Conservation (phyloP, 2,329 filamentous ascomycete genomes). For the Coniochaeta sp. region DNA sequence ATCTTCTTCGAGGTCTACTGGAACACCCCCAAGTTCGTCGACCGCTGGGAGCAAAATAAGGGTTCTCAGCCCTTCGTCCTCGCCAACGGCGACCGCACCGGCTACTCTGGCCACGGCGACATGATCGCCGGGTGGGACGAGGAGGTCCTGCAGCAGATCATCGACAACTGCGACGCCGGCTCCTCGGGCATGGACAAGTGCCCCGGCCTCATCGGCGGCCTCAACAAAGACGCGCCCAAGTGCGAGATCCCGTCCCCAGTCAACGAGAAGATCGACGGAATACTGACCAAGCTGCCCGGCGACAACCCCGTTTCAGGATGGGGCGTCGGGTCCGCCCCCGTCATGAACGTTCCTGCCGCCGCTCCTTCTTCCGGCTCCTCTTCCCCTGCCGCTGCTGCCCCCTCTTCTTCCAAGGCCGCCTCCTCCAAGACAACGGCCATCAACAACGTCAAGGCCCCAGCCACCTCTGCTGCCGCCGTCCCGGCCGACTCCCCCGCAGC, state of each 20-base stretch:
- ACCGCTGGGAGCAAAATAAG: constrained; percentile 46
- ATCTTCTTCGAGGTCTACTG: constrained; percentile 56
- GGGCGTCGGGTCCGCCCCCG: constrained; percentile 11
- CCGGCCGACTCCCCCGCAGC: neutral
- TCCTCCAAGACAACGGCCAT: neutral
- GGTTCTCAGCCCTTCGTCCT: constrained; percentile 60
- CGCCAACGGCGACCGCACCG: constrained; percentile 62
- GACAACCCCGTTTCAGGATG: constrained; percentile 48
- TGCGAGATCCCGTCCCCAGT: constrained; percentile 45
- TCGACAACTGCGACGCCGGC: constrained; percentile 58
- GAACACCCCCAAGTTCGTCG: constrained; percentile 45
- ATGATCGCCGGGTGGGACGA: constrained; percentile 70
- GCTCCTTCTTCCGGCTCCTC: neutral
- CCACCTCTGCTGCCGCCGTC: constrained; percentile 7
- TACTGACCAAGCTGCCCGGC: constrained; percentile 44
- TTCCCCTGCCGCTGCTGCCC: constrained; percentile 6
- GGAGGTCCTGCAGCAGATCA: constrained; percentile 55
- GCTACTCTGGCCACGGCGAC: constrained; percentile 64
- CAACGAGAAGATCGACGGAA: constrained; percentile 36
- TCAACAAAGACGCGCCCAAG: constrained; percentile 36
- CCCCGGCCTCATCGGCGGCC: constrained; percentile 45
- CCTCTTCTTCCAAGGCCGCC: neutral
- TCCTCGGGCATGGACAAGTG: constrained; percentile 56
- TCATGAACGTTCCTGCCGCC: neutral
- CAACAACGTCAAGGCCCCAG: constrained; percentile 6